Conservation (phyloP, 2,329 filamentous ascomycete species). For the Venturia effusa region DNA sequence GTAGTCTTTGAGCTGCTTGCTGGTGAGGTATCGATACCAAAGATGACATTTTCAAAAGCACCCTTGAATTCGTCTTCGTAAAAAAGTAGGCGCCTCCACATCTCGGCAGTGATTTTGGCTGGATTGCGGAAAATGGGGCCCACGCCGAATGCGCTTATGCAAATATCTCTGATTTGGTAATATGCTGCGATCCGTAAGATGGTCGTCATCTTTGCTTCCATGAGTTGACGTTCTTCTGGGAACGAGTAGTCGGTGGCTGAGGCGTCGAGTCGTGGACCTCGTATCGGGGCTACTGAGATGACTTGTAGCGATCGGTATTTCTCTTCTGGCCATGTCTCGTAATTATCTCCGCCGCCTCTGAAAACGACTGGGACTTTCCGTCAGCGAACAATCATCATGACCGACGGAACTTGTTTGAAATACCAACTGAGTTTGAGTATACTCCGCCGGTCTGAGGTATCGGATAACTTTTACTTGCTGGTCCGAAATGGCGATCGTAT, state of each 20-base stretch:
- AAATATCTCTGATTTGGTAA: slow-evolving; percentile 28
- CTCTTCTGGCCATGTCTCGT: slow-evolving; percentile 38
- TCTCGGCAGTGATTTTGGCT: slow-evolving; percentile 30
- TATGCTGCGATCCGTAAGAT: slow-evolving; percentile 56
- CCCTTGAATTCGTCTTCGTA: slow-evolving; percentile 33
- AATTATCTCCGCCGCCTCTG: slow-evolving; percentile 54
- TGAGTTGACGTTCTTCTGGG: slow-evolving; percentile 57
- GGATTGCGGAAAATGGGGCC: slow-evolving; percentile 35
- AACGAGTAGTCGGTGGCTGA: slow-evolving; percentile 62
- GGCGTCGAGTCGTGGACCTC: slow-evolving; percentile 62
- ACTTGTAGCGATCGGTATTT: slow-evolving; percentile 50
- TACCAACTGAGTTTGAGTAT: slow-evolving; percentile 57
- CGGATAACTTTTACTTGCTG: slow-evolving; percentile 48
- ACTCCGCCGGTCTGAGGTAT: slow-evolving; percentile 60
- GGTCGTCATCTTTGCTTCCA: slow-evolving; percentile 61
- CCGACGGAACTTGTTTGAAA: slow-evolving; percentile 17
- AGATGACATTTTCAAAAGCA: slow-evolving; percentile 34
- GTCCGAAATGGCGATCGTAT: slow-evolving; percentile 35
- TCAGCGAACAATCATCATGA: not conserved
- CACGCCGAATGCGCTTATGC: slow-evolving; percentile 33
- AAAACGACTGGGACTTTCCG: slow-evolving; percentile 49
- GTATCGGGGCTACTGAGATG: slow-evolving; percentile 61
- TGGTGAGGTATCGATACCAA: slow-evolving; percentile 29
- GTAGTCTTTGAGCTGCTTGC: slow-evolving; percentile 8
- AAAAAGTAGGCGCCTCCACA: slow-evolving; percentile 34